These are phyloP conservation scores for Porodaedalea pini DNA, from an alignment of 1,284 basidiomycete species.

Conservation along the genomic window DNA sequence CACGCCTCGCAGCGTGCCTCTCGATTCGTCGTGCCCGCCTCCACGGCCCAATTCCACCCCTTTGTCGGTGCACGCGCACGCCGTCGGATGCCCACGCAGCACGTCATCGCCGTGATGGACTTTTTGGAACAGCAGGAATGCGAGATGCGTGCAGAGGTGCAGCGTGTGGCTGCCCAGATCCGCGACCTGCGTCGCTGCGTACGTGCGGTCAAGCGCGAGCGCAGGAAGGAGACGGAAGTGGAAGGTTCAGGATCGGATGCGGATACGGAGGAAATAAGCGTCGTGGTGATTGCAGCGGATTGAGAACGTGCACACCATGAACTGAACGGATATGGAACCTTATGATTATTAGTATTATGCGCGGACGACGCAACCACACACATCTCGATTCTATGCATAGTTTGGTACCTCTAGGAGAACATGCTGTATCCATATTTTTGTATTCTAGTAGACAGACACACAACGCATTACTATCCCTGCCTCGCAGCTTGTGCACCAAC, in stretches of 20 bases:
- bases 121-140: slow-evolving; percentile 9
- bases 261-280: background rate
- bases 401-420: background rate
- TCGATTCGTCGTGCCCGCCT: background rate
- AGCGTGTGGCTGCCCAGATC: background rate
- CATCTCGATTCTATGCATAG: too few species aligned
- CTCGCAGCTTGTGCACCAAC: background rate
- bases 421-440: too few species aligned
- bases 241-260: slow-evolving; percentile 1
- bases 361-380: too few species aligned
- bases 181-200: slow-evolving; percentile 9
- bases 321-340: too few species aligned
- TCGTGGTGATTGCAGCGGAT: slow-evolving; percentile 1
- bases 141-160: slow-evolving; percentile 3
- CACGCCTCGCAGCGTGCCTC: background rate
- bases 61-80: background rate
- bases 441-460: too few species aligned
- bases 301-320: background rate
- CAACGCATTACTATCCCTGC: background rate
- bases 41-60: too few species aligned
- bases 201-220: background rate
- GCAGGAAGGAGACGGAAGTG: background rate
- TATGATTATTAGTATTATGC: too few species aligned
- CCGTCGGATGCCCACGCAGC: background rate
- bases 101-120: background rate